These are phyloP conservation scores for Evernia prunastri DNA, from an alignment of 495 filamentous ascomycete species.

Conservation along the genomic window DNA sequence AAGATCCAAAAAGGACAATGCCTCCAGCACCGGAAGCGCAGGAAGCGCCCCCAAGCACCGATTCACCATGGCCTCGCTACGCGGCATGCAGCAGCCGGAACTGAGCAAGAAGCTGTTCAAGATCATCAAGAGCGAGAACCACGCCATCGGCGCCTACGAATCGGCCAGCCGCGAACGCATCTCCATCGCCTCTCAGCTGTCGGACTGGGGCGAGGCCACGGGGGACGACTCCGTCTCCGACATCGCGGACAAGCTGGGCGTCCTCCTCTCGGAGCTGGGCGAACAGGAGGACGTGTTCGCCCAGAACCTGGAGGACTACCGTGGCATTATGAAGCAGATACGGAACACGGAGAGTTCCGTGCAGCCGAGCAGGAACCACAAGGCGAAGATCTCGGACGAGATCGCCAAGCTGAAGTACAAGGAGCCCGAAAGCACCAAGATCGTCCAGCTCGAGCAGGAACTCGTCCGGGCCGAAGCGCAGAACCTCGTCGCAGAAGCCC, in stretches of 20 bases:
- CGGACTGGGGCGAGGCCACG: slow-evolving; percentile 91
- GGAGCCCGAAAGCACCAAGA: slow-evolving; percentile 69
- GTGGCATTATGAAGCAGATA: slow-evolving; percentile 76
- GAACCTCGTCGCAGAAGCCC: slow-evolving; percentile 90
- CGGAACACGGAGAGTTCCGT: slow-evolving; percentile 87
- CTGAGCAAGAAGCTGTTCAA: slow-evolving; percentile 77
- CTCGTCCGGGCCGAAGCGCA: slow-evolving; percentile 92
- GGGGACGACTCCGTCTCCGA: slow-evolving; percentile 80
- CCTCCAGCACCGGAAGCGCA: slow-evolving; percentile 27
- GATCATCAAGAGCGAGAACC: slow-evolving; percentile 87
- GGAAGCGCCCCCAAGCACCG: slow-evolving; percentile 44
- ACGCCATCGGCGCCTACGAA: slow-evolving; percentile 75
- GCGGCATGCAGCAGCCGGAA: slow-evolving; percentile 74
- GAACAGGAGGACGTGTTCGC: slow-evolving; percentile 88
- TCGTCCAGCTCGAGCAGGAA: slow-evolving; percentile 87
- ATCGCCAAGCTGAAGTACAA: slow-evolving; percentile 83
- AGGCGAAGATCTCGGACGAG: slow-evolving; percentile 80
- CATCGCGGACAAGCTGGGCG: slow-evolving; percentile 88
- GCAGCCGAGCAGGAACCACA: slow-evolving; percentile 82
- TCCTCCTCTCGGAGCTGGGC: slow-evolving; percentile 82
- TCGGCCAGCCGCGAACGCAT: slow-evolving; percentile 72
- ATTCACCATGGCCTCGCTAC: slow-evolving; percentile 77
- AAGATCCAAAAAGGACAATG: slow-evolving; percentile 44
- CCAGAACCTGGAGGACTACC: slow-evolving; percentile 75
- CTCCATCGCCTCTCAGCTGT: slow-evolving; percentile 81